Evolutionary conservation across 1,139 yeast genomes (phyloP).

Genomic region (Tardiomyces depauwii): DNA sequence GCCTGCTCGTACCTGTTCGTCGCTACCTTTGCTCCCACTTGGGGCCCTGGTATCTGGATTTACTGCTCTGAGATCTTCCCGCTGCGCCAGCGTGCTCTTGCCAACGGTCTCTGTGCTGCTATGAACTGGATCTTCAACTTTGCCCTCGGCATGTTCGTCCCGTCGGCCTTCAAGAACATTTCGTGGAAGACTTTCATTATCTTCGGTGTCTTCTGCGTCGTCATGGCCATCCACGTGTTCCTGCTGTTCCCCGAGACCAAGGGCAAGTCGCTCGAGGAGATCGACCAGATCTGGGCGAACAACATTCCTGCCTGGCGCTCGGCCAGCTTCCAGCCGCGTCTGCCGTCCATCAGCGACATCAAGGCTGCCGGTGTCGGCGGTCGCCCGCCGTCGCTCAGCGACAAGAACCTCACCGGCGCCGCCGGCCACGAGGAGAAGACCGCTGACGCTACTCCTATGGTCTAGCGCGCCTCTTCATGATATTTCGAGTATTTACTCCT

Average conservation of each 20-base stretch:
- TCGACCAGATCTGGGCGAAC: conserved; percentile 51
- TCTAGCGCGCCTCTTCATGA: conserved; percentile 1
- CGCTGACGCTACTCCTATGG: neutral
- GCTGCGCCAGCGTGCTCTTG: conserved; percentile 36
- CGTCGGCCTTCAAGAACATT: conserved; percentile 7
- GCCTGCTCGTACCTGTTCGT: conserved; percentile 52
- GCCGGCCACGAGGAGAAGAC: conserved; percentile 6
- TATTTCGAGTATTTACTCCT: neutral
- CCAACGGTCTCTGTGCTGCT: conserved; percentile 39
- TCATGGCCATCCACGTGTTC: conserved; percentile 18
- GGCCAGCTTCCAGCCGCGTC: conserved; percentile 14
- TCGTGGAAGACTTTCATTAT: conserved; percentile 6
- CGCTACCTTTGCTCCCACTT: conserved; percentile 56
- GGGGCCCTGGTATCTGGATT: conserved; percentile 55
- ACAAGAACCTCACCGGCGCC: conserved; percentile 1
- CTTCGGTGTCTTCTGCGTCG: conserved; percentile 27
- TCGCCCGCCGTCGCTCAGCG: conserved; percentile 17
- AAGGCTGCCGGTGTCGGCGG: conserved; percentile 18
- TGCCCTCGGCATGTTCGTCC: conserved; percentile 20
- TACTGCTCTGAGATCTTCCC: conserved; percentile 48
- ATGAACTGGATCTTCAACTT: conserved; percentile 34
- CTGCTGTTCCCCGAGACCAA: conserved; percentile 53
- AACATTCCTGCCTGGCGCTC: conserved; percentile 52
- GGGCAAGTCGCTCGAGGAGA: conserved; percentile 55
- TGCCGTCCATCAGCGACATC: conserved; percentile 19